Evolutionary conservation across 352 stramenopile species (phyloP), one percentile per base, ranked within the genome.

Genomic region (Pythium aquatile): DNA sequence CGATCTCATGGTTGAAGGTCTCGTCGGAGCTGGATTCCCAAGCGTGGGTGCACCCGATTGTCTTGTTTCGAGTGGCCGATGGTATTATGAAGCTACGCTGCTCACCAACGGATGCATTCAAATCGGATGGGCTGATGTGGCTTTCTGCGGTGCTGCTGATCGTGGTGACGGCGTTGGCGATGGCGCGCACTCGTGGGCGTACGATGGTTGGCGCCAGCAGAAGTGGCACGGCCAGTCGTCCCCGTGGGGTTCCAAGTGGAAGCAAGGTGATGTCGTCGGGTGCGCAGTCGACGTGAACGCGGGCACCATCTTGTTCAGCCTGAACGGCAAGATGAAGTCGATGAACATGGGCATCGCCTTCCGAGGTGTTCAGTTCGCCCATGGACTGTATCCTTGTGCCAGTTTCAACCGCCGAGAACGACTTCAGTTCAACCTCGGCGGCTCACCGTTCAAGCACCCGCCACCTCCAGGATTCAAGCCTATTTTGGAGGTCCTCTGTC

Each of bases 81-180:
- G 89, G 89, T 97, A 97, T 66, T 98, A 96, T 65, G 91, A 98
- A 82, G 94, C 94, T n/a, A 90, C 81, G n/a, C 65, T 98, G 17
- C 75, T 91, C 55, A 97, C 90, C 0, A 96, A 96, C 37, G 93
- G 93, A 47, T 95, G 94, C 60, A 98, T 98, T 68, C 94, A 98
- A 70, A 96, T 98, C 57, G 94, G 94, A 3, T 98, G 93, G 94
- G 89, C 90, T 26, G 88, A 97, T 65, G 83, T 92, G 10, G 84
- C 85, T 9, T 98, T 97, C 55, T 94, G 73, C 13, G 87, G 88
- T 29, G 87, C 91, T 26, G 88, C 90, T 24, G 87, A 93, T 56
- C 75, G 90, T 35, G 94, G 92, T 37, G 87, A 98, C 74, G 94
- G 94, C 48, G 91, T 98, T 56, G 94, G 94, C 55, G 94, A 98